Base-by-base conservation (phyloP, 176 grass and related monocot genomes). In the Alopecurus myosuroides region DNA sequence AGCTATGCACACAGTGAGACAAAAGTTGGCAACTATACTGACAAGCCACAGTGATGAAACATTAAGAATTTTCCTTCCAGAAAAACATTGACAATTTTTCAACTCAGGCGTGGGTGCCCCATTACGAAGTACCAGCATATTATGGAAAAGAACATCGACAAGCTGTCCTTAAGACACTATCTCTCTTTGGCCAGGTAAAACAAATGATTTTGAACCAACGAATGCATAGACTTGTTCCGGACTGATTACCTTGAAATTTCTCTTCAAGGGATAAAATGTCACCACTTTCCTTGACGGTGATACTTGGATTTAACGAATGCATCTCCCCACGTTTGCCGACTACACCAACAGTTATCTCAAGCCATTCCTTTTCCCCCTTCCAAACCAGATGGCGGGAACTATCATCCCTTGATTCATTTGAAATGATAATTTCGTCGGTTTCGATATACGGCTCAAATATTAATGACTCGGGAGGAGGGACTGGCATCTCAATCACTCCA, bases 251-350 rank as follows among this genome's bases (percentile, higher is more conserved):
- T 95, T 98, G 93, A 79, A 98, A 98, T 88, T 95, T 98, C 85
- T 98, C 96, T 78, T 98, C 96, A 30, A 98, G 93, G 19, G 96
- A 98, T 78, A 98, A 87, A 78, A 98, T 95, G 65, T 98, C 96
- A 74, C 96, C 91, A 50, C 87, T 93, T 88, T 95, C 96, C 73
- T 98, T 98, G 79, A 98, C 87, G 4, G 96, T 98, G 81, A 98
- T 92, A 18, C 96, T 98, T 69, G 96, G 96, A 83, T 88, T 98
- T 58, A 98, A 70, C 19, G 91, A 91, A 31, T 85, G 93, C 96
- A 98, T 94, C 55, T 93, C 83, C 62, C 96, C 93, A 81, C 50
- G 82, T 70, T 88, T 98, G 44, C 93, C 96, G 53, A 95, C 23
- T 11, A 98, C 93, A 74, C 96, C 93, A 80, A 92, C 93, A 64